Conservation (phyloP, 1,284 basidiomycete species). For the Ceratobasidium sp. region DNA sequence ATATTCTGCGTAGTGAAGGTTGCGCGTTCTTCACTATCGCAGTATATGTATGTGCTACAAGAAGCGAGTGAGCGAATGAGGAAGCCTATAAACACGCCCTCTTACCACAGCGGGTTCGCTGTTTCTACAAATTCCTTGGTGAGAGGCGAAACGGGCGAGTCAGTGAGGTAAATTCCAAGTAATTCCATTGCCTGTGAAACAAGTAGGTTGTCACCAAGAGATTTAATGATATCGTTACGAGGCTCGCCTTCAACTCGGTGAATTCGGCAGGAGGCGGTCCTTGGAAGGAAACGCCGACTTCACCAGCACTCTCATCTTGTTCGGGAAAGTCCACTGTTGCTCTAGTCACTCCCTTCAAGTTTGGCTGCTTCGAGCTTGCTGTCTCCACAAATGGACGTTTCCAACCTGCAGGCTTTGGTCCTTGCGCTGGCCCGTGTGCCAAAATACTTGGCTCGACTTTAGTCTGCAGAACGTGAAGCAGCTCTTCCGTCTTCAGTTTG, state of each 20-base stretch:
- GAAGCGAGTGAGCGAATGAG: slow-evolving; percentile 45
- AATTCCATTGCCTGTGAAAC: slow-evolving; percentile 78
- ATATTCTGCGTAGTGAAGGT: slow-evolving; percentile 79
- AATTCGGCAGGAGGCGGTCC: slow-evolving; percentile 82
- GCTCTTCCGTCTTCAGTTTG: slow-evolving; percentile 66
- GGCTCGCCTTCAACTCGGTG: slow-evolving; percentile 74
- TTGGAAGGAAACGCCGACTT: slow-evolving; percentile 82
- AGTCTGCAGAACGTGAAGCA: slow-evolving; percentile 73
- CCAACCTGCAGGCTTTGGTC: slow-evolving; percentile 80
- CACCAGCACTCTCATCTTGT: slow-evolving; percentile 94
- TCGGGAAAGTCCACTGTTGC: slow-evolving; percentile 94
- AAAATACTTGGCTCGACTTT: slow-evolving; percentile 85
- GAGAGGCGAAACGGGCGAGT: slow-evolving; percentile 87
- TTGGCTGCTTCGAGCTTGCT: slow-evolving; percentile 70
- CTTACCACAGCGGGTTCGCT: slow-evolving; percentile 85
- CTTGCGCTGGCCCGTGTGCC: slow-evolving; percentile 73
- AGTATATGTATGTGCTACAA: slow-evolving; percentile 82
- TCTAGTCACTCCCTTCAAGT: slow-evolving; percentile 65
- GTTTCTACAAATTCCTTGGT: slow-evolving; percentile 95
- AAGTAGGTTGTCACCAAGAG: neutral
- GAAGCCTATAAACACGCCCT: slow-evolving; percentile 38
- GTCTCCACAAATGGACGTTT: slow-evolving; percentile 96
- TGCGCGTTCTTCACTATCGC: slow-evolving; percentile 81
- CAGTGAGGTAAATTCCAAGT: slow-evolving; percentile 88
- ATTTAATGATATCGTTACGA: neutral